These are phyloP conservation scores for Ambrosia hybrid DNA, from an alignment of 140 eudicot species.

Conservation along the genomic window DNA sequence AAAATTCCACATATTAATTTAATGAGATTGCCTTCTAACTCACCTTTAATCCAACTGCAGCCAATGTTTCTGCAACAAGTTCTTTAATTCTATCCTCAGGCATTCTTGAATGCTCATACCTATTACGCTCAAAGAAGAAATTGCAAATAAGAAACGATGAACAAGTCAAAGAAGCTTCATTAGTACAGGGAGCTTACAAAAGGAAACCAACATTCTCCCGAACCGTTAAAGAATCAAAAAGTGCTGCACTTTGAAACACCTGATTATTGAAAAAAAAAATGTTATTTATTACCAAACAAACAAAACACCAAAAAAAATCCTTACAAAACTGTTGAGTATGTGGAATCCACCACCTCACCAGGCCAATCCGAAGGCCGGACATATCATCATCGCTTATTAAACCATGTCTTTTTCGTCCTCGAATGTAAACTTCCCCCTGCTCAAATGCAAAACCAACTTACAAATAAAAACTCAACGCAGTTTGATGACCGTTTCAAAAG, in stretches of 20 bases:
- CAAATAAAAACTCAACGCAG: not conserved
- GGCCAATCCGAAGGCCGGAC: constrained; percentile 93
- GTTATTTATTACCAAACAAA: not conserved
- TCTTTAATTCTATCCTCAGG: constrained; percentile 68
- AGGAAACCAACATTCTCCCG: constrained; percentile 99
- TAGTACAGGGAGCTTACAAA: constrained; percentile 55
- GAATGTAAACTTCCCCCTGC: constrained; percentile 89
- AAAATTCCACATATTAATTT: not conserved
- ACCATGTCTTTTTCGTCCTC: constrained; percentile 77
- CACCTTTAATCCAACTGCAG: constrained; percentile 97
- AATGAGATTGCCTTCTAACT: not conserved
- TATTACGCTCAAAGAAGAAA: constrained; percentile 20
- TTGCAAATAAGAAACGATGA: constrained; percentile 5
- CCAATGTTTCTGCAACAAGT: constrained; percentile 89
- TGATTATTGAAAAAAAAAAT: constrained; percentile 23
- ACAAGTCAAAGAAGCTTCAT: constrained; percentile 12
- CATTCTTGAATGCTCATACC: constrained; percentile 88
- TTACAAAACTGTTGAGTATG: not conserved
- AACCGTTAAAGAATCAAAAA: constrained; percentile 95
- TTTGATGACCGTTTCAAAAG: constrained; percentile 16
- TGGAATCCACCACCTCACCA: constrained; percentile 48
- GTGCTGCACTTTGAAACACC: constrained; percentile 99
- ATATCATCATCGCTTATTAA: constrained; percentile 92
- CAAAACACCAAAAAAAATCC: not conserved
- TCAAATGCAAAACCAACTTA: constrained; percentile 23